A percentile compares a stretch with the other conserved stretches of the same genome.
Conservation (phyloP, 805 yeast genomes). For the Jamesozyma spencerorum region DNA sequence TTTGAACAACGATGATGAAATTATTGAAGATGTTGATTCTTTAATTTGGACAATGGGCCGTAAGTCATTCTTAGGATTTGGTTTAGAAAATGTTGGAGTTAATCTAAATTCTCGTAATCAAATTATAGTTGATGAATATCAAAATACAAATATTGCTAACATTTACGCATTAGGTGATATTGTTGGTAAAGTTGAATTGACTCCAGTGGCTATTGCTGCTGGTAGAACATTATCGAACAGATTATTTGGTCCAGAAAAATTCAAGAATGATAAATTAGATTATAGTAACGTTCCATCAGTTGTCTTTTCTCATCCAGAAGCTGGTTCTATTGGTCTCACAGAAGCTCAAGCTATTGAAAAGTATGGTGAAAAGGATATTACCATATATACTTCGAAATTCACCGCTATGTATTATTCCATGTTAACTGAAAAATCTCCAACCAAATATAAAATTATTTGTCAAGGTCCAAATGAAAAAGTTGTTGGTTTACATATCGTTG, state of each 20-base stretch:
- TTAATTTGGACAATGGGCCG: constrained; percentile 95
- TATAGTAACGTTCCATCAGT: constrained; percentile 84
- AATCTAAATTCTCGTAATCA: constrained; percentile 50
- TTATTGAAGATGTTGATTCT: constrained; percentile 66
- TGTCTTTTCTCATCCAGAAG: constrained; percentile 97
- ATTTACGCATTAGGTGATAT: constrained; percentile 90
- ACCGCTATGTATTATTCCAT: constrained; percentile 91
- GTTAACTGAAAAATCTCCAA: constrained; percentile 71
- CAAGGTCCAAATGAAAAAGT: constrained; percentile 83
- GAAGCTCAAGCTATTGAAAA: constrained; percentile 69
- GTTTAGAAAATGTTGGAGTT: constrained; percentile 69
- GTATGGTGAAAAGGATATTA: constrained; percentile 73
- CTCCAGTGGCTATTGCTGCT: constrained; percentile 98
- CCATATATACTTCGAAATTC: constrained; percentile 74
- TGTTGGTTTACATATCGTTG: constrained; percentile 89
- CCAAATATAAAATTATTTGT: constrained; percentile 73
- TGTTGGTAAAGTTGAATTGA: constrained; percentile 83
- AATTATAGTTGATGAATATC: constrained; percentile 78
- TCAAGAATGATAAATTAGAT: constrained; percentile 70
- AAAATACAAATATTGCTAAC: constrained; percentile 62
- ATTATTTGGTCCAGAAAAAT: constrained; percentile 71
- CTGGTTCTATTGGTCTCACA: constrained; percentile 84
- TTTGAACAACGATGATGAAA: constrained; percentile 32
- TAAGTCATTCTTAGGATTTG: constrained; percentile 61
- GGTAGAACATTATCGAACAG: constrained; percentile 92